These are phyloP conservation scores for Malassezia obtusa DNA, from an alignment of 1,284 basidiomycete genomes.

Conservation along the genomic window DNA sequence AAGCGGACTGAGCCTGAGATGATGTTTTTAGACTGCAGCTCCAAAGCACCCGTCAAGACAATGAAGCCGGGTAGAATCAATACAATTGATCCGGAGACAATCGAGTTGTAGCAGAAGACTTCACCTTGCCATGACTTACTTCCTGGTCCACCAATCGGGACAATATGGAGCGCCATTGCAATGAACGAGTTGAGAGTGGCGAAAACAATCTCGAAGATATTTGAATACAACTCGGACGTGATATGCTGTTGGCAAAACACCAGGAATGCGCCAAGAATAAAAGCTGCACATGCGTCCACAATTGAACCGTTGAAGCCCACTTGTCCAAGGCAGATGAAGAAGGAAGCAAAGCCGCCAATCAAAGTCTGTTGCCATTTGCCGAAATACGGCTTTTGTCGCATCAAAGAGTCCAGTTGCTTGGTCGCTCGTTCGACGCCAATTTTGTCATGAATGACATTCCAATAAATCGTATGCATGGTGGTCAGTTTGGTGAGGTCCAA, in stretches of 20 bases:
- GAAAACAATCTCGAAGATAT: slow-evolving; percentile 78
- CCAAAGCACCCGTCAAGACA: slow-evolving; percentile 60
- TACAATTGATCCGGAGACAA: slow-evolving; percentile 73
- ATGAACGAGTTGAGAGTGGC: slow-evolving; percentile 70
- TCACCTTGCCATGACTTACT: slow-evolving; percentile 23
- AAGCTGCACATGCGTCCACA: slow-evolving; percentile 65
- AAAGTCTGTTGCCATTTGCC: slow-evolving; percentile 55
- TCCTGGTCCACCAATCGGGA: slow-evolving; percentile 10
- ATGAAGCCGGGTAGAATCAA: slow-evolving; percentile 67
- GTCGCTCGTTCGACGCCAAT: slow-evolving; percentile 72
- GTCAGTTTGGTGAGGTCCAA: slow-evolving; percentile 50
- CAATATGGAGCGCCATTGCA: slow-evolving; percentile 49
- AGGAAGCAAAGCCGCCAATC: slow-evolving; percentile 71
- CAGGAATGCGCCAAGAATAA: slow-evolving; percentile 70
- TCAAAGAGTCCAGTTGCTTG: slow-evolving; percentile 63
- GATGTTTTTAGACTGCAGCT: slow-evolving; percentile 54
- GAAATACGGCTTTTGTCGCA: slow-evolving; percentile 54
- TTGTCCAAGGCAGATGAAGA: slow-evolving; percentile 56
- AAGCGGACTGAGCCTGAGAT: slow-evolving; percentile 60
- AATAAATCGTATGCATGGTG: slow-evolving; percentile 67
- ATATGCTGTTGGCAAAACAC: slow-evolving; percentile 43
- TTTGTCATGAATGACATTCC: slow-evolving; percentile 79
- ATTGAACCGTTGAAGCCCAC: slow-evolving; percentile 60
- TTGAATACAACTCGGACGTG: slow-evolving; percentile 64
- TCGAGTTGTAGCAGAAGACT: slow-evolving; percentile 73